Conservation (phyloP, 2,329 filamentous ascomycete species). For the Penicillium sp. region DNA sequence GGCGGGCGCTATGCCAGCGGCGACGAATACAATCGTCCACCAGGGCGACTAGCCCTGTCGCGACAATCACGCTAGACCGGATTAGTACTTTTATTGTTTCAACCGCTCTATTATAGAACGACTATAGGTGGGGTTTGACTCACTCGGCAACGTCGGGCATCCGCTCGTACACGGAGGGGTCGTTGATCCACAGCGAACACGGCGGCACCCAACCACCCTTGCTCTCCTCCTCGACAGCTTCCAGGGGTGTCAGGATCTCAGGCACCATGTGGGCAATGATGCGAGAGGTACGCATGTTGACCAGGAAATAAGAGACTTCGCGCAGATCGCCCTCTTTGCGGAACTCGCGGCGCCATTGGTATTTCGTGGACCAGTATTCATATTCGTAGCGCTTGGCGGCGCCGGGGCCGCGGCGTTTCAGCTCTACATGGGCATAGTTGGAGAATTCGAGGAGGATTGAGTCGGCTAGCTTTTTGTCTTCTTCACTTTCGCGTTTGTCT, state of each 20-base stretch:
- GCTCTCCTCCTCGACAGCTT: constrained; percentile 65
- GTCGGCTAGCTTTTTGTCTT: constrained; percentile 56
- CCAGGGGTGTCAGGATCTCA: constrained; percentile 65
- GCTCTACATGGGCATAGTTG: constrained; percentile 89
- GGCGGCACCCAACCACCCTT: constrained; percentile 88
- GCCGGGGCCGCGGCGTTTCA: constrained; percentile 64
- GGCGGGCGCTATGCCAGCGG: constrained; percentile 60
- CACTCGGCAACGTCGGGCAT: constrained; percentile 84
- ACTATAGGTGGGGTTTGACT: constrained; percentile 36
- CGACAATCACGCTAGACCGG: constrained; percentile 67
- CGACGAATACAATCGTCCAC: constrained; percentile 88
- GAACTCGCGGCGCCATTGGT: constrained; percentile 73
- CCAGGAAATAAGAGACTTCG: constrained; percentile 72
- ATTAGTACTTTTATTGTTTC: background rate
- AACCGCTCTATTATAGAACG: background rate
- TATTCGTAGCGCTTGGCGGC: constrained; percentile 77
- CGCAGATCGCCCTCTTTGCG: constrained; percentile 62
- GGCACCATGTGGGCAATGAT: constrained; percentile 82
- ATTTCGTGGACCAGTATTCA: constrained; percentile 85
- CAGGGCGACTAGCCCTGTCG: constrained; percentile 82
- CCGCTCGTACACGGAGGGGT: constrained; percentile 63
- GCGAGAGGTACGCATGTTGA: constrained; percentile 60
- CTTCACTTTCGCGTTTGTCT: background rate
- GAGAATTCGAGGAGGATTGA: constrained; percentile 89
- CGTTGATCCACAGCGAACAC: constrained; percentile 85